These are phyloP conservation scores for Annulohypoxylon stygium DNA, from an alignment of 495 filamentous ascomycete genomes.

Conservation along the genomic window DNA sequence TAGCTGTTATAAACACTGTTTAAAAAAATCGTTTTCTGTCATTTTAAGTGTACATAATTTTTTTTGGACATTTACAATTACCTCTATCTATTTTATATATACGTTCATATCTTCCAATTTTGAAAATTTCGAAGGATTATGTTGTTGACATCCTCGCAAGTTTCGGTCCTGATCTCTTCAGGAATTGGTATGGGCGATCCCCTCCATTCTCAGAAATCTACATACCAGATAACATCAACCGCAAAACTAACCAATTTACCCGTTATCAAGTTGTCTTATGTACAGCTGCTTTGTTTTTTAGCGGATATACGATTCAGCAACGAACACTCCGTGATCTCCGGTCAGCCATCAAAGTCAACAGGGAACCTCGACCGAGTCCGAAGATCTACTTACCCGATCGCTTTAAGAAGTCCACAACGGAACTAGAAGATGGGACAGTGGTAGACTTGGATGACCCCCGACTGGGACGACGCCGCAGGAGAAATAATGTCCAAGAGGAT, in stretches of 20 bases:
- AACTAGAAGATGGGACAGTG: constrained; percentile 55
- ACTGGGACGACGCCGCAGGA: constrained; percentile 8
- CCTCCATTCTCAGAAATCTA: constrained; percentile 17
- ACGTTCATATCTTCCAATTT: constrained; percentile 20
- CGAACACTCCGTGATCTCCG: constrained; percentile 65
- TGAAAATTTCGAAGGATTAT: constrained; percentile 48
- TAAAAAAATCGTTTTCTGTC: constrained; percentile 18
- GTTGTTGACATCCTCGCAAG: constrained; percentile 67
- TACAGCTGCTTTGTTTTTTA: constrained; percentile 65
- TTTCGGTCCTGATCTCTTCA: constrained; percentile 64
- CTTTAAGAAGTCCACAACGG: constrained; percentile 48
- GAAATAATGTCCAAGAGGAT: constrained; percentile 16
- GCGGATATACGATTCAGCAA: constrained; percentile 68
- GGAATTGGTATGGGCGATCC: constrained; percentile 58
- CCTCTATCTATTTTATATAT: constrained; percentile 25
- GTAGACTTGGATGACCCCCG: constrained; percentile 47
- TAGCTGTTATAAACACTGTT: constrained; percentile 10
- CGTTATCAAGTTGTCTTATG: constrained; percentile 60
- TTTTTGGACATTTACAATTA: background rate
- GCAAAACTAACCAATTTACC: constrained; percentile 12
- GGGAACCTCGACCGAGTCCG: constrained; percentile 54
- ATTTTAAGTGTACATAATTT: background rate
- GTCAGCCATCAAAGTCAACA: constrained; percentile 58
- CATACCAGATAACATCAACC: background rate
- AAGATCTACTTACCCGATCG: constrained; percentile 59